phyloP scores from a whole-genome alignment of 495 filamentous ascomycete genomes.

The Penicillium dipodomyicola region DNA sequence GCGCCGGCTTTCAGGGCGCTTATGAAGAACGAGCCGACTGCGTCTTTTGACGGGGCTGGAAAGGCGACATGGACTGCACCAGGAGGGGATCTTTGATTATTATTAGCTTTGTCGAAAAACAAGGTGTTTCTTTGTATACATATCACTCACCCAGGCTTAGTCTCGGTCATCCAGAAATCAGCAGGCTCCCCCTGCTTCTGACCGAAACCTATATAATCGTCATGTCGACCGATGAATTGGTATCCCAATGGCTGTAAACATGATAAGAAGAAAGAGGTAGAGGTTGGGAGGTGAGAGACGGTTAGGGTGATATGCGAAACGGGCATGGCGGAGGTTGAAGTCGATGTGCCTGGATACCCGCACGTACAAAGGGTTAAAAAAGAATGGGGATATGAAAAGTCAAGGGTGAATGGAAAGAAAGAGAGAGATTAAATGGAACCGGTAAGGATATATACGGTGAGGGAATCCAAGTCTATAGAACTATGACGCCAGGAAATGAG shows the following conservation, averaged over 20 bases:
- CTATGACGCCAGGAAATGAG: slow-evolving; percentile 21
- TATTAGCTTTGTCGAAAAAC: slow-evolving; percentile 15
- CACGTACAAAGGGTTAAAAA: slow-evolving; percentile 14
- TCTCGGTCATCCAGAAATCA: slow-evolving; percentile 59
- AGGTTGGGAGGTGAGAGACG: slow-evolving; percentile 73
- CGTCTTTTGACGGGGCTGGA: slow-evolving; percentile 50
- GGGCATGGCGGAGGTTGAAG: slow-evolving; percentile 45
- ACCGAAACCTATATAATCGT: slow-evolving; percentile 57
- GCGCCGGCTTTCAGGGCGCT: slow-evolving; percentile 56
- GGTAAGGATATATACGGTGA: slow-evolving; percentile 27
- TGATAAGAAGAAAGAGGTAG: slow-evolving; percentile 77
- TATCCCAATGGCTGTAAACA: slow-evolving; percentile 74
- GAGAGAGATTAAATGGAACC: slow-evolving; percentile 5
- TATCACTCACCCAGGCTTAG: slow-evolving; percentile 50
- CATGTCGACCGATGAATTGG: slow-evolving; percentile 58
- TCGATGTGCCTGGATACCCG: slow-evolving; percentile 11
- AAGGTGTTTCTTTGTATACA: neutral
- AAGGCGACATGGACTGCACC: slow-evolving; percentile 59
- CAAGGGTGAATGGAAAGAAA: slow-evolving; percentile 36
- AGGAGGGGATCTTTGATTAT: slow-evolving; percentile 41
- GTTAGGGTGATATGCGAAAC: slow-evolving; percentile 59
- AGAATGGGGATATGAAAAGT: slow-evolving; percentile 8
- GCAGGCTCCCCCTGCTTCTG: slow-evolving; percentile 49
- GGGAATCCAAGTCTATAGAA: slow-evolving; percentile 18
- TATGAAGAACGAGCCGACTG: slow-evolving; percentile 59